These are phyloP conservation scores for Neofusicoccum kwambonambiense DNA, from an alignment of 2,329 filamentous ascomycete genomes.

Conservation along the genomic window DNA sequence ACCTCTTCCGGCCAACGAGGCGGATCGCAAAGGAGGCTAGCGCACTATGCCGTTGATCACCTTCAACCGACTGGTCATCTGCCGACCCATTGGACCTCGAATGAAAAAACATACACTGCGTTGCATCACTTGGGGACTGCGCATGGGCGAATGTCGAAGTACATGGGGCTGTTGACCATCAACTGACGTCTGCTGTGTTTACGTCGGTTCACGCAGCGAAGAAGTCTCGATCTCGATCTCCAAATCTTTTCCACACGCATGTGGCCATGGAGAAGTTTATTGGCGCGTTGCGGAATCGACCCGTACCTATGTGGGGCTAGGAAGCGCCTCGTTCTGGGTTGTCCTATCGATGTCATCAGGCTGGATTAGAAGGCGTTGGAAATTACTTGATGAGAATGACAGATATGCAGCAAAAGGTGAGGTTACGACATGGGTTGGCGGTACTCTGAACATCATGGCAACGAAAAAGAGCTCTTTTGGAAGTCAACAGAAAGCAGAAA, in stretches of 20 bases:
- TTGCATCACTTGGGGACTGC: conserved; percentile 3
- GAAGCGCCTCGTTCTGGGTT: neutral
- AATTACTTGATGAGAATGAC: neutral
- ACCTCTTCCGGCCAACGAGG: conserved; percentile 43
- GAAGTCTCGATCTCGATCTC: neutral
- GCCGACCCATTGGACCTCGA: neutral
- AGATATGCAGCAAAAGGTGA: conserved; percentile 9
- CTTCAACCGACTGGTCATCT: neutral
- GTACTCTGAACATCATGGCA: conserved; percentile 7
- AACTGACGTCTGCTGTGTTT: neutral
- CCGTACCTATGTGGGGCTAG: neutral
- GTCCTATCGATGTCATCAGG: neutral
- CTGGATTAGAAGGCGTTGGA: neutral
- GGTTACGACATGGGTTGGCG: conserved; percentile 8
- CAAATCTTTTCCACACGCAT: neutral
- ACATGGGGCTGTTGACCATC: neutral
- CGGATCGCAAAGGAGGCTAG: conserved; percentile 48
- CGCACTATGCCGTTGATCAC: neutral
- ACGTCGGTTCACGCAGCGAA: neutral
- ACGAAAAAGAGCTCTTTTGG: conserved; percentile 13
- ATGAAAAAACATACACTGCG: neutral
- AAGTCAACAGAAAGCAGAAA: conserved; percentile 15
- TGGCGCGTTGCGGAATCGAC: neutral
- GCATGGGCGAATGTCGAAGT: neutral
- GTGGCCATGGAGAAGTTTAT: neutral